A percentile compares a stretch with the other conserved stretches of the same genome.
phyloP scores from a whole-genome alignment of 306 rosid genomes.

The Styphnolobium japonicum region DNA sequence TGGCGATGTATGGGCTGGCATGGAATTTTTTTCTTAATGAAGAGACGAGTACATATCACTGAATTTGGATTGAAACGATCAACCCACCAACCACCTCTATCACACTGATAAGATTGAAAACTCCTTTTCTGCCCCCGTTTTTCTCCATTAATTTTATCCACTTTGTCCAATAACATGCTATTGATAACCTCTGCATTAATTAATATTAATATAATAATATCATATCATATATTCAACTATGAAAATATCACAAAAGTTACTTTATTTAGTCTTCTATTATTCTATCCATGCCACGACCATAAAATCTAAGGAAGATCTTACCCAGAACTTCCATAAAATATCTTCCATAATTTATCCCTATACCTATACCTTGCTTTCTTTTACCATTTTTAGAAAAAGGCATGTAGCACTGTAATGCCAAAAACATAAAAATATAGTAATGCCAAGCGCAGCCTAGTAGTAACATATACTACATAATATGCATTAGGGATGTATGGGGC shows the following conservation, averaged over 20 bases:
- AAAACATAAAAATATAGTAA: not conserved
- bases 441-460: not conserved
- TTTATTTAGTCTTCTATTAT: not conserved
- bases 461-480: too few relatives aligned
- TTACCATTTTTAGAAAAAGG: not conserved
- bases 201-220: not conserved
- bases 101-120: not conserved
- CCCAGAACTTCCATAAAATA: not conserved
- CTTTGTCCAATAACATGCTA: not conserved
- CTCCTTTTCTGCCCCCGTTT: not conserved
- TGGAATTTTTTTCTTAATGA: not conserved
- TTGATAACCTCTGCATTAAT: not conserved
- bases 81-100: slow-evolving; percentile 4
- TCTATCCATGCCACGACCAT: not conserved
- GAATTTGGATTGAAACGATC: not conserved
- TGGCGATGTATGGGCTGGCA: not conserved
- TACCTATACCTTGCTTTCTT: not conserved
- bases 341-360: not conserved
- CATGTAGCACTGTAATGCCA: not conserved
- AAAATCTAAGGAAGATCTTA: not conserved
- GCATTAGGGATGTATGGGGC: too few relatives aligned
- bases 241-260: not conserved
- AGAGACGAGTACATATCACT: not conserved
- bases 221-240: not conserved
- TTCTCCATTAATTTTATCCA: too few relatives aligned